phyloP scores from a whole-genome alignment of 441 rosid genomes.

The Populus trichocarpa region DNA sequence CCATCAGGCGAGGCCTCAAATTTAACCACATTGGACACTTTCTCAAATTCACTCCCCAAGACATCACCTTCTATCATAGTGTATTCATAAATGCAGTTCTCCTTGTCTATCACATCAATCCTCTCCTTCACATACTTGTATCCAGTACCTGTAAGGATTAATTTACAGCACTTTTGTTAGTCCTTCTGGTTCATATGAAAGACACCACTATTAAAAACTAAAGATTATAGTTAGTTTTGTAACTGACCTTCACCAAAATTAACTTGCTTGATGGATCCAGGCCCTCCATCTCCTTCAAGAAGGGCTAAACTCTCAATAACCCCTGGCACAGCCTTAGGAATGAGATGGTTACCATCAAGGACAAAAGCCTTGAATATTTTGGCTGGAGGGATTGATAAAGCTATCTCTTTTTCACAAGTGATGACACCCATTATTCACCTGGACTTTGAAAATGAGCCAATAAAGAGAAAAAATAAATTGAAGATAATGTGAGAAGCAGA shows the following conservation, averaged over 20 bases:
- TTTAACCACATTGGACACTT: constrained; percentile 20
- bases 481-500: too few relatives aligned
- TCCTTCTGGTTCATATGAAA: too few relatives aligned
- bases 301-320: constrained; percentile 22
- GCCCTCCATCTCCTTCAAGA: constrained; percentile 33
- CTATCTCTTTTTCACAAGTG: constrained; percentile 20
- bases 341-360: constrained; percentile 22
- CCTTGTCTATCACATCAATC: constrained; percentile 32
- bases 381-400: constrained; percentile 19
- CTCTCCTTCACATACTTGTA: constrained; percentile 31
- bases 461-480: too few relatives aligned
- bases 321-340: constrained; percentile 30
- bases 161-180: neutral
- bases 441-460: neutral
- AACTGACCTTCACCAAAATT: constrained; percentile 21
- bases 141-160: constrained; percentile 16
- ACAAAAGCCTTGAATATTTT: constrained; percentile 34
- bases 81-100: constrained; percentile 22
- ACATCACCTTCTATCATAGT: constrained; percentile 27
- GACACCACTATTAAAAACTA: neutral
- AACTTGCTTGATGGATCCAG: constrained; percentile 30
- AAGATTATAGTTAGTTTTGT: neutral
- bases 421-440: constrained; percentile 16
- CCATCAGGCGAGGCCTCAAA: constrained; percentile 27
- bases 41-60: constrained; percentile 20